These are phyloP conservation scores for Thermothelomyces thermophilus DNA, from an alignment of 2,329 filamentous ascomycete species.

Conservation along the genomic window DNA sequence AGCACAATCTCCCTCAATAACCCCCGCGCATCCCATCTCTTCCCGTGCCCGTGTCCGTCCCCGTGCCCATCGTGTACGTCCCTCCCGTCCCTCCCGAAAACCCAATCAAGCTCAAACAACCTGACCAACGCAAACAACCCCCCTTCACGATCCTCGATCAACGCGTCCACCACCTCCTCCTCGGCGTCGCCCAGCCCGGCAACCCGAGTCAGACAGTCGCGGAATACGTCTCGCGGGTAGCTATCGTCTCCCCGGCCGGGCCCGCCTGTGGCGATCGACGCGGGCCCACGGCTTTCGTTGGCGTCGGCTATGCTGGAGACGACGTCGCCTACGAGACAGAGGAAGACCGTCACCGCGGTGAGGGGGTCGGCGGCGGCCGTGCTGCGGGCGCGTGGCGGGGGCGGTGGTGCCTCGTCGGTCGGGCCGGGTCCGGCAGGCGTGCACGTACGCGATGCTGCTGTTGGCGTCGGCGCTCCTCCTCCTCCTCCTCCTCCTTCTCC, in stretches of 20 bases:
- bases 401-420: too few relatives aligned
- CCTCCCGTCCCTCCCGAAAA: background rate
- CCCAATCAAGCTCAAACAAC: slow-evolving; percentile 16
- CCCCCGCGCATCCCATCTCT: too few relatives aligned
- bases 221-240: slow-evolving; percentile 26
- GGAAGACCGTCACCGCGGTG: slow-evolving; percentile 26
- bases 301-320: slow-evolving; percentile 25
- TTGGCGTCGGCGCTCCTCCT: too few relatives aligned
- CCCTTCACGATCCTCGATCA: background rate
- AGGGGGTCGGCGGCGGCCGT: background rate
- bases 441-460: too few relatives aligned
- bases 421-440: too few relatives aligned
- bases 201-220: slow-evolving; percentile 22
- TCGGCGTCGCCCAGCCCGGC: background rate
- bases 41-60: too few relatives aligned
- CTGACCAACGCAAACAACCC: slow-evolving; percentile 17
- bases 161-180: background rate
- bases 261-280: background rate
- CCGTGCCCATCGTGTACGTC: too few relatives aligned
- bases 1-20: too few relatives aligned
- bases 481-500: too few relatives aligned
- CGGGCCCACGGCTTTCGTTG: slow-evolving; percentile 25
- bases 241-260: slow-evolving; percentile 19
- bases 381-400: background rate
- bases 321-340: slow-evolving; percentile 27